Conservation (phyloP, 148 eudicot genomes). For the Chenopodium suecicum region DNA sequence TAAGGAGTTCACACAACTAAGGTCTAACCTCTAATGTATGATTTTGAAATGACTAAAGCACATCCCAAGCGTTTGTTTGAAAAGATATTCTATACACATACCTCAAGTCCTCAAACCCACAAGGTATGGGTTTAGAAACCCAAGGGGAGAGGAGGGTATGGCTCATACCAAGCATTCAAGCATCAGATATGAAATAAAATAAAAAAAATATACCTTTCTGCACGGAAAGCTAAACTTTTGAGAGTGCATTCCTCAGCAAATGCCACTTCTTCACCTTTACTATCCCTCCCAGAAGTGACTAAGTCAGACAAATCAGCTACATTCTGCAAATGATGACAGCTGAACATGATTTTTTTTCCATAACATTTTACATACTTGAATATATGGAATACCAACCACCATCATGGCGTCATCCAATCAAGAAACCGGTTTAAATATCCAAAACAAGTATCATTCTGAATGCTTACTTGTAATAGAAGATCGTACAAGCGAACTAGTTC, state of each 20-base stretch:
- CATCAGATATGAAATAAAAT: no score
- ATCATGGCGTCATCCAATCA: background rate
- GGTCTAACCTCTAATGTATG: no score
- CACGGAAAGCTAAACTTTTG: conserved; percentile 68
- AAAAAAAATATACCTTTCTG: conserved; percentile 59
- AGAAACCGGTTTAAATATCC: conserved; percentile 1
- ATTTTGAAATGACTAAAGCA: background rate
- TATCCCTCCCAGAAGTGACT: conserved; percentile 92
- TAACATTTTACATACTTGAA: background rate
- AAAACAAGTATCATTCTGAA: background rate
- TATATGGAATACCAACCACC: conserved; percentile 3
- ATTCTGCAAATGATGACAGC: conserved; percentile 53
- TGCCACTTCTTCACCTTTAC: conserved; percentile 71
- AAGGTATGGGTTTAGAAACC: no score
- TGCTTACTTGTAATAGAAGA: conserved; percentile 75
- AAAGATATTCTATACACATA: no score
- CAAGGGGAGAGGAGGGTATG: no score
- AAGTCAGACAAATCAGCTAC: conserved; percentile 86
- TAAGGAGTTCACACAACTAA: no score
- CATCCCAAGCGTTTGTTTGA: background rate
- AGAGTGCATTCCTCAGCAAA: conserved; percentile 72
- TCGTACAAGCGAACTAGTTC: conserved; percentile 92
- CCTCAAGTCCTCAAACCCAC: no score
- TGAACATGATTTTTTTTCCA: conserved; percentile 13
- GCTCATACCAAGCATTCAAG: no score